Evolutionary conservation across 2,329 filamentous ascomycete genomes (phyloP).

Genomic region (Pseudopyricularia javanii): DNA sequence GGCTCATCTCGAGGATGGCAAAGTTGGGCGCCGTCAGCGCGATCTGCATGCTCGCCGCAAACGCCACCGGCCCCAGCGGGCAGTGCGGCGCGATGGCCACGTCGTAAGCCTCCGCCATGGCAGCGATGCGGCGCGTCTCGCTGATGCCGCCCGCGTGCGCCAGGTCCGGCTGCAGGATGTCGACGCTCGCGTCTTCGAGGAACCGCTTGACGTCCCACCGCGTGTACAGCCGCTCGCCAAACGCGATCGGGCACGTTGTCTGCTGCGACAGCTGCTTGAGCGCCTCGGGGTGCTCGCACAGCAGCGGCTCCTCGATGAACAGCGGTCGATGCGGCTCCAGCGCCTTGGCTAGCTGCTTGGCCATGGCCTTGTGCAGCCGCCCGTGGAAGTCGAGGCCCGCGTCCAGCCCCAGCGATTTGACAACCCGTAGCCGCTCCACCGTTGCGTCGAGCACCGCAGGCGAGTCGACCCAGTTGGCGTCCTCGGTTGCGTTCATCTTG

Average conservation of each 20-base stretch:
- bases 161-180: conserved; percentile 55
- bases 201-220: conserved; percentile 56
- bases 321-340: conserved; percentile 50
- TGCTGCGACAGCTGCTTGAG: conserved; percentile 43
- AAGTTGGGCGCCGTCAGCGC: conserved; percentile 43
- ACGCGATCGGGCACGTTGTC: conserved; percentile 48
- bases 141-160: conserved; percentile 53
- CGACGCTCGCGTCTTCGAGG: conserved; percentile 47
- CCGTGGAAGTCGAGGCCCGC: conserved; percentile 60
- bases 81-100: conserved; percentile 54
- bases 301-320: conserved; percentile 56
- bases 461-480: conserved; percentile 55
- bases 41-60: conserved; percentile 54
- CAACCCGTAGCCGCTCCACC: conserved; percentile 47
- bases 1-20: conserved; percentile 56
- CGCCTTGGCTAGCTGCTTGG: conserved; percentile 50
- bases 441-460: conserved; percentile 42
- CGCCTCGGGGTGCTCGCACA: conserved; percentile 47
- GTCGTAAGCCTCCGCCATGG: conserved; percentile 55
- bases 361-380: conserved; percentile 57
- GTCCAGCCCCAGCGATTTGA: conserved; percentile 52
- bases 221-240: conserved; percentile 52
- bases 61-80: conserved; percentile 51
- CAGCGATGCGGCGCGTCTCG: conserved; percentile 48
- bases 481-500: conserved; percentile 62